Percentiles rank a stretch among this genome's conserved stretches.
phyloP scores from a whole-genome alignment of 2,329 filamentous ascomycete species.

The Ustilaginoidea virens region DNA sequence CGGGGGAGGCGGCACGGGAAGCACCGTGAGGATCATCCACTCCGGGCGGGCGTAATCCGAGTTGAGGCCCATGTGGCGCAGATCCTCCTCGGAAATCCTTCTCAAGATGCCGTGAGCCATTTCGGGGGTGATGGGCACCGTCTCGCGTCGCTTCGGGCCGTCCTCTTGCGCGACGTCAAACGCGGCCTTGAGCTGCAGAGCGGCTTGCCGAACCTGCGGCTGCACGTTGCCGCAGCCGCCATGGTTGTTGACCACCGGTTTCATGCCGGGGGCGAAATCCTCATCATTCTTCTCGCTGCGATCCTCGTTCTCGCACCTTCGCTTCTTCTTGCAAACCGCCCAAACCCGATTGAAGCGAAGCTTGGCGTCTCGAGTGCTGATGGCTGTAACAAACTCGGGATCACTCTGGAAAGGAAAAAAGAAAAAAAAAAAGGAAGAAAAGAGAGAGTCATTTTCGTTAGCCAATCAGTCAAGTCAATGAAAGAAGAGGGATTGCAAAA shows the following conservation, averaged over 20 bases:
- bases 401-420: conserved; percentile 66
- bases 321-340: conserved; percentile 80
- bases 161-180: conserved; percentile 54
- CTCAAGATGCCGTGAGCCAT: conserved; percentile 77
- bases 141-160: conserved; percentile 57
- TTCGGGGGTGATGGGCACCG: conserved; percentile 67
- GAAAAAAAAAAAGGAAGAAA: too few species aligned
- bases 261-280: conserved; percentile 45
- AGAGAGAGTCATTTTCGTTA: conserved; percentile 36
- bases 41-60: conserved; percentile 90
- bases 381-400: conserved; percentile 66
- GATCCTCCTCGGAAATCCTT: conserved; percentile 66
- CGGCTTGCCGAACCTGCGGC: conserved; percentile 75
- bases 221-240: conserved; percentile 89
- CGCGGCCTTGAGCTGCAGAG: conserved; percentile 65
- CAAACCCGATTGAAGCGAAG: conserved; percentile 86
- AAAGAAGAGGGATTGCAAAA: too few species aligned
- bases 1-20: conserved; percentile 88
- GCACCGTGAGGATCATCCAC: conserved; percentile 94
- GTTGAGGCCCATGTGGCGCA: conserved; percentile 79
- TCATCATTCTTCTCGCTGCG: conserved; percentile 53
- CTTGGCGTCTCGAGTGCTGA: conserved; percentile 82
- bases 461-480: conserved; percentile 34
- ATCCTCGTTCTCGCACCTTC: conserved; percentile 68
- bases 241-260: conserved; percentile 44